These are phyloP conservation scores for Chaetomium sp. DNA, from an alignment of 2,329 filamentous ascomycete genomes.

Conservation along the genomic window DNA sequence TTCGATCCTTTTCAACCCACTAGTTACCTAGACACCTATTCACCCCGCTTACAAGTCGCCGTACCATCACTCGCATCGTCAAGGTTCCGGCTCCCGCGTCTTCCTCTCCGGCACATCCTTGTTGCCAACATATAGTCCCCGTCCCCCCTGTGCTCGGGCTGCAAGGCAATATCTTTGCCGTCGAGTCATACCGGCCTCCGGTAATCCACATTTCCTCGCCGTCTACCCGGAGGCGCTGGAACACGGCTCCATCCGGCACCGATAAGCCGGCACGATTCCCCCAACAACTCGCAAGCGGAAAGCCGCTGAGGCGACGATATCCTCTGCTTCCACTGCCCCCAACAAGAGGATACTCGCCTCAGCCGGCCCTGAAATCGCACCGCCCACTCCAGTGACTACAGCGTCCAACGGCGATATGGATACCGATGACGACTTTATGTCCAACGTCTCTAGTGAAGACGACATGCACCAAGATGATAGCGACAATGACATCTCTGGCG, in stretches of 20 bases:
- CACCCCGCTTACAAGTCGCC: conserved; percentile 11
- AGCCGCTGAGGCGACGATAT: conserved; percentile 66
- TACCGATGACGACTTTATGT: conserved; percentile 94
- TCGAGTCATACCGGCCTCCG: conserved; percentile 3
- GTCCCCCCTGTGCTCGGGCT: not conserved
- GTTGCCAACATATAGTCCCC: not conserved
- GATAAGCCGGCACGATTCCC: conserved; percentile 56
- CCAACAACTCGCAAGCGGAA: conserved; percentile 62
- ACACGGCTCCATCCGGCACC: conserved; percentile 18
- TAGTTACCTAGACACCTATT: not conserved
- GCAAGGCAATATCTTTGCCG: not conserved
- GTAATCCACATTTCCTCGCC: not conserved
- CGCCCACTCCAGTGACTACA: conserved; percentile 61
- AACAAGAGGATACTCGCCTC: conserved; percentile 60
- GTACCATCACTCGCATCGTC: not conserved
- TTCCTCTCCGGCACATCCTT: not conserved
- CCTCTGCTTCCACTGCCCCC: conserved; percentile 47
- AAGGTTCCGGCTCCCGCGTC: not conserved
- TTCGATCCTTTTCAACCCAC: not conserved
- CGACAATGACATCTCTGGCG: conserved; percentile 66
- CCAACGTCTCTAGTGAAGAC: conserved; percentile 75
- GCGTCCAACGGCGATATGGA: conserved; percentile 69
- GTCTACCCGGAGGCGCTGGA: conserved; percentile 24
- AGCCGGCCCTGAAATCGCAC: conserved; percentile 53
- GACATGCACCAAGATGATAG: conserved; percentile 76